A percentile compares a stretch with the other conserved stretches of the same genome.
Conservation (phyloP, 169 alveolate genomes). For the Plasmodium gonderi region DNA sequence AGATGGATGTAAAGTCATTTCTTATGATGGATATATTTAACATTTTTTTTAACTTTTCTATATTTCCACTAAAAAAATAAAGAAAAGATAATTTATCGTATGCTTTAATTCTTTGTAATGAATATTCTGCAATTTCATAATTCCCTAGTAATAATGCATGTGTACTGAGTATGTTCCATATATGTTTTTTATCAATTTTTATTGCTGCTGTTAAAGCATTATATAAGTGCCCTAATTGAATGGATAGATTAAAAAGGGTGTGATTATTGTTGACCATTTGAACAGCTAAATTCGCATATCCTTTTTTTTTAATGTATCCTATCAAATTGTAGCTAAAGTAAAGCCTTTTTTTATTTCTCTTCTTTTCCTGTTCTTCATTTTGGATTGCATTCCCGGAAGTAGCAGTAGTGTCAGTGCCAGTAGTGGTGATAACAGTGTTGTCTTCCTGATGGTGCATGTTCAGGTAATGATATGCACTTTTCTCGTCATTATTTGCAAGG, state of each 20-base stretch:
- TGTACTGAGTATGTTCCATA: constrained; percentile 81
- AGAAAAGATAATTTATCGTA: constrained; percentile 90
- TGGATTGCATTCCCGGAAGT: constrained; percentile 8
- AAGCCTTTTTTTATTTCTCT: constrained; percentile 74
- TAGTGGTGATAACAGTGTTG: not conserved
- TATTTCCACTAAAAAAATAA: constrained; percentile 89
- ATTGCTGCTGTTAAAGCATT: constrained; percentile 82
- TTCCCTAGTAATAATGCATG: constrained; percentile 86
- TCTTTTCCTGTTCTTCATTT: too few species aligned
- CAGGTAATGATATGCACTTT: constrained; percentile 33
- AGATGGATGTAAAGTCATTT: constrained; percentile 85
- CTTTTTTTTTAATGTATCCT: constrained; percentile 80
- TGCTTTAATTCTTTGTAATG: constrained; percentile 88
- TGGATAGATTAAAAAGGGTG: constrained; percentile 79
- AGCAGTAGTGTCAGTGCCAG: not conserved
- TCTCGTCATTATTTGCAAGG: constrained; percentile 52
- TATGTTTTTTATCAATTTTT: constrained; percentile 77
- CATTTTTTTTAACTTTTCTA: constrained; percentile 82
- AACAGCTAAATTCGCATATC: constrained; percentile 78
- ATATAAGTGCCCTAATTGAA: constrained; percentile 76
- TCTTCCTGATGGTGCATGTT: not conserved
- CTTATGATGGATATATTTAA: constrained; percentile 77
- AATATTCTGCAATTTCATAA: constrained; percentile 90
- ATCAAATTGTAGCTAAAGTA: constrained; percentile 76
- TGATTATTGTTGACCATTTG: constrained; percentile 79